phyloP scores from a whole-genome alignment of 257 asterid species.

The Nicotiana otophora region DNA sequence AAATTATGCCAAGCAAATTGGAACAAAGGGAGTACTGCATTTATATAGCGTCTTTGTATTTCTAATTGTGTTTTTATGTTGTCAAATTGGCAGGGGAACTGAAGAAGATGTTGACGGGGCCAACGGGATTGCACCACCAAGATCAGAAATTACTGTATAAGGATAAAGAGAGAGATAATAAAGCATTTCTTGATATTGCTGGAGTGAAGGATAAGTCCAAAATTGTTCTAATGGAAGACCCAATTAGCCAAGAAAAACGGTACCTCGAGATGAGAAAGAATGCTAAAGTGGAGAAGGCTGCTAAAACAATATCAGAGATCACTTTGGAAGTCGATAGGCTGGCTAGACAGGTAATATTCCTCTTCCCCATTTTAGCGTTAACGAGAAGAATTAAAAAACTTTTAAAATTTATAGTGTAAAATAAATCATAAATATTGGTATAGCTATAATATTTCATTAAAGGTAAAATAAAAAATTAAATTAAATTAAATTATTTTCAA shows the following conservation, averaged over 20 bases:
- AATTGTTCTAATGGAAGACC: slow-evolving; percentile 36
- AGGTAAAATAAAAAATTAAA: no score
- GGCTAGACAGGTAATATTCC: slow-evolving; percentile 31
- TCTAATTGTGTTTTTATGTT: background rate
- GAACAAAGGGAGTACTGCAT: no score
- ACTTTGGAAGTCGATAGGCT: slow-evolving; percentile 39
- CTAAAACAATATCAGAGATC: slow-evolving; percentile 37
- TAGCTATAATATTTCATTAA: no score
- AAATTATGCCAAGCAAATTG: no score
- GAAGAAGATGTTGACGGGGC: slow-evolving; percentile 41
- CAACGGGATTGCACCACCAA: slow-evolving; percentile 40
- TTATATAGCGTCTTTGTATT: background rate
- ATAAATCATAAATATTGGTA: no score
- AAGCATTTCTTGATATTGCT: slow-evolving; percentile 27
- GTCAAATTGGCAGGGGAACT: slow-evolving; percentile 26
- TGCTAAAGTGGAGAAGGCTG: slow-evolving; percentile 44
- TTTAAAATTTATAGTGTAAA: no score
- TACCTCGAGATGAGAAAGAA: slow-evolving; percentile 37
- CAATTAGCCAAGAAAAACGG: slow-evolving; percentile 43
- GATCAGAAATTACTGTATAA: slow-evolving; percentile 40
- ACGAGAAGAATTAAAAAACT: background rate
- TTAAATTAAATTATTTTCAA: background rate
- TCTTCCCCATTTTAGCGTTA: background rate
- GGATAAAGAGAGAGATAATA: slow-evolving; percentile 35
- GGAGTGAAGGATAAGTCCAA: slow-evolving; percentile 47